These are phyloP conservation scores for Dicorynia guianensis DNA, from an alignment of 306 rosid genomes.

Conservation along the genomic window DNA sequence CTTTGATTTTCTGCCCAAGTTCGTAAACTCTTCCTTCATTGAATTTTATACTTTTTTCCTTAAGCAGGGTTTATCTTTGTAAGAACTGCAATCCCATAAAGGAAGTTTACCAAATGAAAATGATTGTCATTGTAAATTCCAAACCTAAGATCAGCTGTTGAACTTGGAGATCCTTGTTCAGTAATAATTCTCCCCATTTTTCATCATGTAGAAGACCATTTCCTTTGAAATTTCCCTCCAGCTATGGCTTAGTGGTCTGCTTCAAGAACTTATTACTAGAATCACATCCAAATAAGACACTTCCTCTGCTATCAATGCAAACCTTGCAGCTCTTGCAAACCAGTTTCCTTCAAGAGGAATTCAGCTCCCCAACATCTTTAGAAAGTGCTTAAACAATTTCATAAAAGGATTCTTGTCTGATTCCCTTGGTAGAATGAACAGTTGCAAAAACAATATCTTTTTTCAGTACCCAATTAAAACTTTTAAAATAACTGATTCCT, in stretches of 20 bases:
- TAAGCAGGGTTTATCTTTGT: constrained; percentile 58
- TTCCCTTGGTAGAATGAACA: constrained; percentile 58
- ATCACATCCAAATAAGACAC: constrained; percentile 49
- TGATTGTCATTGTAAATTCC: constrained; percentile 66
- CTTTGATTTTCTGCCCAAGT: too few species aligned
- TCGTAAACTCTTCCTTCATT: too few species aligned
- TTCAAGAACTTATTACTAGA: constrained; percentile 51
- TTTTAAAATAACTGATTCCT: too few species aligned
- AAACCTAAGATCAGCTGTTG: constrained; percentile 66
- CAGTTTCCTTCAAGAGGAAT: constrained; percentile 43
- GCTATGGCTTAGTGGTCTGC: constrained; percentile 62
- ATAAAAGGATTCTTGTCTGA: constrained; percentile 41
- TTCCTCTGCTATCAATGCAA: constrained; percentile 70
- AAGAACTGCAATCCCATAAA: constrained; percentile 63
- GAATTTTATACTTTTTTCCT: constrained; percentile 59
- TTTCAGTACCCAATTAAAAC: constrained; percentile 44
- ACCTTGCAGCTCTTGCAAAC: constrained; percentile 63
- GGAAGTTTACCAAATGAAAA: constrained; percentile 62
- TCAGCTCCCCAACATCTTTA: constrained; percentile 53
- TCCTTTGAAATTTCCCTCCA: constrained; percentile 55
- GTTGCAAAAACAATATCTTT: constrained; percentile 51
- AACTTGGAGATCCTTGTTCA: constrained; percentile 50
- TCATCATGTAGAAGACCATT: constrained; percentile 59
- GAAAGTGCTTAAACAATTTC: constrained; percentile 51
- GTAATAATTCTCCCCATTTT: constrained; percentile 67